Evolutionary conservation across 2,329 filamentous ascomycete genomes (phyloP).

Genomic region (Aspergillus texensis): DNA sequence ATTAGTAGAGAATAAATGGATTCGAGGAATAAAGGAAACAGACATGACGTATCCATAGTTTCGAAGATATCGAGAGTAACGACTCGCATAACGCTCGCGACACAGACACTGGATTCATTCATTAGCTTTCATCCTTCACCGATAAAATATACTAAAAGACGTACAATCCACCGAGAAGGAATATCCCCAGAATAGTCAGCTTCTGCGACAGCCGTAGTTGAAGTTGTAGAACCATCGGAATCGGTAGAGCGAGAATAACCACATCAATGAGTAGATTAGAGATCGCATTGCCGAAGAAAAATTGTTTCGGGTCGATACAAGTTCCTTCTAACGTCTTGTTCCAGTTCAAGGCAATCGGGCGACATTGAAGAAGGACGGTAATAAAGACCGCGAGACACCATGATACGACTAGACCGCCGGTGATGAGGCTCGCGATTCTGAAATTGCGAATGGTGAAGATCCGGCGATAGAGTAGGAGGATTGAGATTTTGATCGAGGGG

Average conservation of each 20-base stretch:
- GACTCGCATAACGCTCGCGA: conserved; percentile 7
- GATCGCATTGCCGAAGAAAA: conserved; percentile 2
- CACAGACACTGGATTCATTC: neutral
- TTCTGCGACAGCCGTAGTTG: neutral
- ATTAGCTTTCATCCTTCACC: neutral
- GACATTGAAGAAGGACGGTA: conserved; percentile 5
- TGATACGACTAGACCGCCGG: neutral
- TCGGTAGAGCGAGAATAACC: neutral
- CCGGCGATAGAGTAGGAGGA: conserved; percentile 6
- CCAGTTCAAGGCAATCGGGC: conserved; percentile 5
- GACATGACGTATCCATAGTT: neutral
- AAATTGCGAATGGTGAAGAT: conserved; percentile 5
- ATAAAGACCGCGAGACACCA: conserved; percentile 6
- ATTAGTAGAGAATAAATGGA: neutral
- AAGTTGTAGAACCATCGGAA: conserved; percentile 3
- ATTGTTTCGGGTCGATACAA: neutral
- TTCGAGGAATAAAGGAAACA: neutral
- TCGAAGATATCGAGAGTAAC: conserved; percentile 2
- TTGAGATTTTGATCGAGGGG: conserved; percentile 6
- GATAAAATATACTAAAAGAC: neutral
- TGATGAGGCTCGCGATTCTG: neutral
- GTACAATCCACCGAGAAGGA: conserved; percentile 4
- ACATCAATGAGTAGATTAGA: conserved; percentile 4
- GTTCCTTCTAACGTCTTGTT: neutral
- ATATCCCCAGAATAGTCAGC: conserved; percentile 2